Conservation (phyloP, 805 yeast species). For the Priceomyces melissophilus region DNA sequence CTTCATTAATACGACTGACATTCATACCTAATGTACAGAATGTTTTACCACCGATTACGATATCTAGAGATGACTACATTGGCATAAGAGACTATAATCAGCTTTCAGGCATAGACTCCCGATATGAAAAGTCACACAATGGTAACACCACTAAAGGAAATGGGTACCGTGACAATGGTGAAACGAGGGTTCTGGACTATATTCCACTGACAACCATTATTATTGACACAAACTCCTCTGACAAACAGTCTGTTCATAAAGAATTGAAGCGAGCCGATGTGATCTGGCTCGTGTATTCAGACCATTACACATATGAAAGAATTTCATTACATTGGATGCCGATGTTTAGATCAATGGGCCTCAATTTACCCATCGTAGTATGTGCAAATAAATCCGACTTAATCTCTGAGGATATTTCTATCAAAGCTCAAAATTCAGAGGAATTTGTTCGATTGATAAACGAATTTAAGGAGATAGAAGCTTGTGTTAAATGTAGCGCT, state of each 20-base stretch:
- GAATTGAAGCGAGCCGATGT: slow-evolving; percentile 86
- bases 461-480: slow-evolving; percentile 92
- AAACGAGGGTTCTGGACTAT: slow-evolving; percentile 20
- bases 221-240: slow-evolving; percentile 76
- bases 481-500: slow-evolving; percentile 87
- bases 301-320: slow-evolving; percentile 91
- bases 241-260: slow-evolving; percentile 54
- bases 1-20: slow-evolving; percentile 77
- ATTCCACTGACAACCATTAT: slow-evolving; percentile 57
- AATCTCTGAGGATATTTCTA: slow-evolving; percentile 37
- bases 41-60: slow-evolving; percentile 77
- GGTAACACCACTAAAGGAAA: background rate
- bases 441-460: slow-evolving; percentile 82
- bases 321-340: slow-evolving; percentile 94
- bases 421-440: slow-evolving; percentile 50
- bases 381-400: slow-evolving; percentile 79
- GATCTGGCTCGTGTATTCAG: slow-evolving; percentile 91
- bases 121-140: background rate
- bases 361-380: slow-evolving; percentile 87
- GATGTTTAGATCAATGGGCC: slow-evolving; percentile 86
- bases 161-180: slow-evolving; percentile 4
- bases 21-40: slow-evolving; percentile 75
- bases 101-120: slow-evolving; percentile 11
- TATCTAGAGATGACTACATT: slow-evolving; percentile 64
- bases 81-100: slow-evolving; percentile 22